Evolutionary conservation across 306 rosid species (phyloP).

Genomic region (Pyrus betulifolia): DNA sequence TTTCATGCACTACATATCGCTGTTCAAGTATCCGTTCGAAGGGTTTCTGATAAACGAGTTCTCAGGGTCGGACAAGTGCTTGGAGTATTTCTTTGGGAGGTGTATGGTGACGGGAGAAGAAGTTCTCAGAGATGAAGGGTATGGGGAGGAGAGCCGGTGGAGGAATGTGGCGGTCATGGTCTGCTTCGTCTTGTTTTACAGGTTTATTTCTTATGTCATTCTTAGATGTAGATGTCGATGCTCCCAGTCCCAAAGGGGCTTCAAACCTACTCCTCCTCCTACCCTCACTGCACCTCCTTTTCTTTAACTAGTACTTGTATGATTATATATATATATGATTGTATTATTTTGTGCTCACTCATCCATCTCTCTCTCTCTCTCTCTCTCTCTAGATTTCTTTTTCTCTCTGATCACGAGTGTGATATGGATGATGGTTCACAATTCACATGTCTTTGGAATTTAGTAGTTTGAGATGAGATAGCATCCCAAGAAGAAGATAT

Average conservation of each 20-base stretch:
- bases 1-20: slow-evolving; percentile 81
- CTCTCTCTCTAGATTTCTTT: no score
- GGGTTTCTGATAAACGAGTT: slow-evolving; percentile 88
- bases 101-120: slow-evolving; percentile 60
- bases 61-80: slow-evolving; percentile 74
- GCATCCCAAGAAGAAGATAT: no score
- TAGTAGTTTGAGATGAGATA: no score
- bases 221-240: slow-evolving; percentile 77
- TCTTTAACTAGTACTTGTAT: neutral
- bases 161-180: slow-evolving; percentile 71
- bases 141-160: slow-evolving; percentile 73
- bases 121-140: slow-evolving; percentile 74
- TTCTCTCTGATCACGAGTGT: no score
- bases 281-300: no score
- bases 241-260: slow-evolving; percentile 37
- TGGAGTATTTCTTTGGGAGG: slow-evolving; percentile 64
- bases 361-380: no score
- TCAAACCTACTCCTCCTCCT: slow-evolving; percentile 26
- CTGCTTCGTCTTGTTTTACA: slow-evolving; percentile 73
- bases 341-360: no score
- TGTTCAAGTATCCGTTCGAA: slow-evolving; percentile 94
- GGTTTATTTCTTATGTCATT: slow-evolving; percentile 83
- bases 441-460: no score
- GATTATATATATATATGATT: neutral
- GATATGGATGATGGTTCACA: no score